Percentiles rank a stretch among this genome's conserved stretches.
Evolutionary conservation across 2,329 filamentous ascomycete species (phyloP).

Genomic region (Colletotrichum simmondsii): DNA sequence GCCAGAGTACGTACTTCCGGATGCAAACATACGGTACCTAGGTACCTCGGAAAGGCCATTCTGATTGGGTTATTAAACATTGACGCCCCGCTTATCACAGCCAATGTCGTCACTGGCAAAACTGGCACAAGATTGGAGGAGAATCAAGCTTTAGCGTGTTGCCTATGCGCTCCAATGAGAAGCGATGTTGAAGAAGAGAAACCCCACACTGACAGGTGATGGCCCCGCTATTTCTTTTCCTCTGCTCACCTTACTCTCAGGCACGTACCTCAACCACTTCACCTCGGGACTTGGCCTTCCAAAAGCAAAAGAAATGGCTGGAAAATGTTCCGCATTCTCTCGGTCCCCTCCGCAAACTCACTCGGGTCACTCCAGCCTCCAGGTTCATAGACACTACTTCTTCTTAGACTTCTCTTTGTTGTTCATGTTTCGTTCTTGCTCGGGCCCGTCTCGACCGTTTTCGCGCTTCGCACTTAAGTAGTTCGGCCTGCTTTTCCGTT

Average conservation of each 20-base stretch:
- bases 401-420: background rate
- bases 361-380: too few relatives aligned
- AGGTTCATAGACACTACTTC: background rate
- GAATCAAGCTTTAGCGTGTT: slow-evolving; percentile 14
- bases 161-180: slow-evolving; percentile 30
- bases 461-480: background rate
- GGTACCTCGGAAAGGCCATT: background rate
- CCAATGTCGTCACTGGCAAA: slow-evolving; percentile 19
- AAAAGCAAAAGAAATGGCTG: background rate
- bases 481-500: background rate
- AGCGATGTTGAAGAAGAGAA: background rate
- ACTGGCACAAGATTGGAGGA: slow-evolving; percentile 1
- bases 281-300: slow-evolving; percentile 15
- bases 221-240: background rate
- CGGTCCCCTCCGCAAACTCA: background rate
- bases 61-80: background rate
- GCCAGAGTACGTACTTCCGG: background rate
- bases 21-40: background rate
- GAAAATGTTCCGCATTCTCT: slow-evolving; percentile 1
- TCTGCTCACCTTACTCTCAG: background rate
- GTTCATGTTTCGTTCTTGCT: background rate
- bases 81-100: background rate
- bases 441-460: slow-evolving; percentile 7
- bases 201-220: background rate
- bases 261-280: too few relatives aligned